Base-by-base conservation (phyloP, 306 rosid species). In the Mimosa bimucronata region DNA sequence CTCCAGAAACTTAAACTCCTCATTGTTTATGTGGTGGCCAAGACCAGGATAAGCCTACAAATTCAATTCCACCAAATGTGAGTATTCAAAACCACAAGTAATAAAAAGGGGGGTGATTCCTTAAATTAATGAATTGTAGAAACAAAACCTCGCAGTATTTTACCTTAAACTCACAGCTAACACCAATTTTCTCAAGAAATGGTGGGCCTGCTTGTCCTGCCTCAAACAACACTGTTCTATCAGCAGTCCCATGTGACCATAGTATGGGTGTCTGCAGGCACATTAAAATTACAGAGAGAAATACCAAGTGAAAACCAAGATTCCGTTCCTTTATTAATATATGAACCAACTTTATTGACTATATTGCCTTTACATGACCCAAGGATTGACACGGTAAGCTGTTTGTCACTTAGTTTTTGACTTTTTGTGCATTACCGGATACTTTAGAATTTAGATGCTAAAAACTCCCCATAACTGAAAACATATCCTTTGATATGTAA, bases 201-300 rank as follows among this genome's bases (percentile, higher is more conserved):
- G 91, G 92, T 4, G 90, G 98, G 11, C 91, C 97, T 12, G 94
- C 96, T 87, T 94, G 85, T 77, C 96, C 98, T 0, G 98, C 94
- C 85, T 94, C 92, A 6, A 90, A 87, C 85, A 90, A 57, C 34
- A 94, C 97, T 19, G 89, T 90, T 77, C 67, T 70, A 77, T 94
- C 97, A 9, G 79, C 89, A 64, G 81, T 86, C 73, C 96, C 96
- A 80, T 88, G 94, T 79, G 92, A 91, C 94, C 97, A 93, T 81
- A 91, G 60, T 73, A 85, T 69, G 1, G 90, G 94, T 44, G 94
- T 91, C 97, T 91, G 97, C 81, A 81, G 29, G 69, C 45, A 40
- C 15, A 67, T 19, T 66, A 62, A 29, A 68, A 55, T n/a, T 34
- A 31, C 18, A 37, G 40, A 26, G 66, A 77, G 21, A 73, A 45